Percentiles rank a stretch among this genome's conserved stretches.
phyloP scores from a whole-genome alignment of 306 rosid genomes.

The Vicia faba region DNA sequence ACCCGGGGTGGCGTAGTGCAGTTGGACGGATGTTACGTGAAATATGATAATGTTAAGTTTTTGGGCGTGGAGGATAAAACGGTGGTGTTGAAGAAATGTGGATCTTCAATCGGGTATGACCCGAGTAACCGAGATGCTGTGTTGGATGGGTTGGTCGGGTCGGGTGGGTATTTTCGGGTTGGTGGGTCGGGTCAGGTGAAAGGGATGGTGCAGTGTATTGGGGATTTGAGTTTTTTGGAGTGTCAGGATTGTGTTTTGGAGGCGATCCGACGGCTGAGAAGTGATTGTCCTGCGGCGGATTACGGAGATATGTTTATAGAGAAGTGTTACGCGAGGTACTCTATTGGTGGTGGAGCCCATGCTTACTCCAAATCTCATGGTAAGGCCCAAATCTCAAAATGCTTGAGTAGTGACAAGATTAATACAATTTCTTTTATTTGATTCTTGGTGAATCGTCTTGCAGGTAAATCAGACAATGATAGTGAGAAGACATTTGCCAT shows the following conservation, averaged over 20 bases:
- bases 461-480: constrained; percentile 58
- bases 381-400: constrained; percentile 34
- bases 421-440: background rate
- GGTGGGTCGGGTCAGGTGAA: constrained; percentile 70
- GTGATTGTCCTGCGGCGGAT: constrained; percentile 60
- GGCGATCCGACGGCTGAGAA: constrained; percentile 66
- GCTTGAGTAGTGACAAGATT: too few relatives aligned
- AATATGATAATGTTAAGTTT: constrained; percentile 72
- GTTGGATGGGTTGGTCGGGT: constrained; percentile 44
- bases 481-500: constrained; percentile 93
- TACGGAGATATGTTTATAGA: constrained; percentile 76
- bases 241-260: constrained; percentile 73
- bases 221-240: constrained; percentile 64
- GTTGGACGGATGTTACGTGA: constrained; percentile 79
- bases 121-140: constrained; percentile 60
- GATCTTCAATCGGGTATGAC: constrained; percentile 60
- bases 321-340: constrained; percentile 76
- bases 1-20: constrained; percentile 76
- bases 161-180: constrained; percentile 62
- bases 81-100: constrained; percentile 76
- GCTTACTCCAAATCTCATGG: constrained; percentile 55
- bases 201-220: constrained; percentile 73
- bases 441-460: background rate
- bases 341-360: constrained; percentile 56
- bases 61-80: constrained; percentile 80